Evolutionary conservation across 2,329 filamentous ascomycete genomes (phyloP).

Genomic region (Mycosphaerella sp.): DNA sequence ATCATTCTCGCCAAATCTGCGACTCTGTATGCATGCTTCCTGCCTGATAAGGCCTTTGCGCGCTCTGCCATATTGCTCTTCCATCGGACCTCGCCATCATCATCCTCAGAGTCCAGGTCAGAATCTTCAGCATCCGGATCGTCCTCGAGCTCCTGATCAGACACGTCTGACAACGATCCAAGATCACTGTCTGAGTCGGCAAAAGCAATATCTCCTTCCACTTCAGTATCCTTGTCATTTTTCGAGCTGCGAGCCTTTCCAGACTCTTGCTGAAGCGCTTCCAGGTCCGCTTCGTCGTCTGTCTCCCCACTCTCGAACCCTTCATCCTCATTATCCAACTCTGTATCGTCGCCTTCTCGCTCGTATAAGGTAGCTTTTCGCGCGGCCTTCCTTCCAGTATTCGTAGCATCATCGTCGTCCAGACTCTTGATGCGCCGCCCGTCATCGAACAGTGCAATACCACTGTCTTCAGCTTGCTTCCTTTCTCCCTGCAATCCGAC

Average conservation of each 20-base stretch:
- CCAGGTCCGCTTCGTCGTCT: conserved; percentile 51
- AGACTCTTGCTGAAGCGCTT: conserved; percentile 38
- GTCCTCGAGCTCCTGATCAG: conserved; percentile 50
- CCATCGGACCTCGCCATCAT: conserved; percentile 78
- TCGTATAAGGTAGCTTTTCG: conserved; percentile 48
- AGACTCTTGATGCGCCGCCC: conserved; percentile 61
- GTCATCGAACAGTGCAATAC: conserved; percentile 77
- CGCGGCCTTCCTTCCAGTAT: conserved; percentile 33
- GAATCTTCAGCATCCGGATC: conserved; percentile 38
- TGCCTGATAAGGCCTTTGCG: conserved; percentile 64
- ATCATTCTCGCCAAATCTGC: conserved; percentile 79
- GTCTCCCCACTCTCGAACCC: conserved; percentile 43
- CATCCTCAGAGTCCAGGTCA: conserved; percentile 45
- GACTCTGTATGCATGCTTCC: conserved; percentile 66
- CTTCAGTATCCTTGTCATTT: conserved; percentile 42
- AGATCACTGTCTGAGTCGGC: conserved; percentile 96
- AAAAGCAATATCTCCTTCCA: conserved; percentile 72
- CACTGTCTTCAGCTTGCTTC: conserved; percentile 72
- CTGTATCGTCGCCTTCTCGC: conserved; percentile 44
- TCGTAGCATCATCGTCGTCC: conserved; percentile 40
- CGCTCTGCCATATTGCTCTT: conserved; percentile 78
- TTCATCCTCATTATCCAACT: conserved; percentile 43
- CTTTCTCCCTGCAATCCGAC: conserved; percentile 80
- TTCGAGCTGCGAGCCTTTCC: conserved; percentile 46
- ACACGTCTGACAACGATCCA: conserved; percentile 68